Evolutionary conservation across 2,329 filamentous ascomycete genomes (phyloP).

Genomic region (Hymenoscyphus fraxineus): DNA sequence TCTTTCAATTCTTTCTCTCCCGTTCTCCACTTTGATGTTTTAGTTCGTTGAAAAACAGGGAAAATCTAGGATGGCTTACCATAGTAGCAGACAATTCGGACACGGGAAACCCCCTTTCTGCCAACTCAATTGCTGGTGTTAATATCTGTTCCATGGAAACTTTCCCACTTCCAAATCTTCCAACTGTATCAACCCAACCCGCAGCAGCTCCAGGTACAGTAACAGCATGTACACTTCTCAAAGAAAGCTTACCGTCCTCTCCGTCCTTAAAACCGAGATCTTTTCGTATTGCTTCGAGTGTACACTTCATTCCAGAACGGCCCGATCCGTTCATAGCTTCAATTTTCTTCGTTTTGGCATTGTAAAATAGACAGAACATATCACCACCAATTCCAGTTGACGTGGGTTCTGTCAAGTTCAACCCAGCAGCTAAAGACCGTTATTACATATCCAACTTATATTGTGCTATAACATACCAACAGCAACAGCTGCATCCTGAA

Average conservation of each 20-base stretch:
- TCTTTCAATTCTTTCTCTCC: conserved; percentile 60
- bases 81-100: conserved; percentile 57
- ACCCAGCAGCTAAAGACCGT: conserved; percentile 63
- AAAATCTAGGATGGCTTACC: conserved; percentile 20
- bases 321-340: conserved; percentile 90
- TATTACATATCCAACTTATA: conserved; percentile 4
- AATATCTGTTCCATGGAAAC: conserved; percentile 74
- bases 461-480: conserved; percentile 55
- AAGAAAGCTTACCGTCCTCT: conserved; percentile 60
- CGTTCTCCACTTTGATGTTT: conserved; percentile 60
- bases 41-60: background rate
- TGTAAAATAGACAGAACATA: conserved; percentile 93
- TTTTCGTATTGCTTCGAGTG: conserved; percentile 65
- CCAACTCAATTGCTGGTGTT: conserved; percentile 76
- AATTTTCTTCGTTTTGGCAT: conserved; percentile 76
- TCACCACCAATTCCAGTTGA: conserved; percentile 96
- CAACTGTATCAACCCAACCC: conserved; percentile 87
- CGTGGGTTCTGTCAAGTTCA: conserved; percentile 90
- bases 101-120: conserved; percentile 85
- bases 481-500: conserved; percentile 89
- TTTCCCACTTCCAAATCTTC: conserved; percentile 85
- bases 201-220: conserved; percentile 88
- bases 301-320: conserved; percentile 67
- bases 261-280: conserved; percentile 63
- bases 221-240: conserved; percentile 72